Base-by-base conservation (phyloP, 2,329 filamentous ascomycete species). In the Chaetomiaceae sp. region DNA sequence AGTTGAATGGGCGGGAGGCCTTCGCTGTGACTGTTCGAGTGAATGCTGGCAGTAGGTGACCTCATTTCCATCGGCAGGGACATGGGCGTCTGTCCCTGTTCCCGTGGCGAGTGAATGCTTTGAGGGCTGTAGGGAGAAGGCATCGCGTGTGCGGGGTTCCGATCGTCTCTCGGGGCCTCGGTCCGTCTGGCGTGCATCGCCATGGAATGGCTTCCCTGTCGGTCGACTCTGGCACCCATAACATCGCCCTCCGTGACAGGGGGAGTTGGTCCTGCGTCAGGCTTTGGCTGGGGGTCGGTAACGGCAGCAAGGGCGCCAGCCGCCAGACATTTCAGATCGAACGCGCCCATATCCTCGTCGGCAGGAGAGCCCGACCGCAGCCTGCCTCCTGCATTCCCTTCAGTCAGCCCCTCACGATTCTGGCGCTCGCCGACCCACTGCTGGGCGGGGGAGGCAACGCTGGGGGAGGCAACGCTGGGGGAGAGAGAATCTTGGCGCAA, bases 1-100 rank as follows among this genome's bases (percentile, higher is more conserved):
- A 64, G 62, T 38, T 72, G 68, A 31, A 73, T 63, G 2, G 66
- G 65, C 3, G 66, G 62, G 16, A 68, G 50, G 0, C 58, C 56
- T n/a, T 61, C 59, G 25, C 54, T 46, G 25, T 57, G 54, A 44
- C 50, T 54, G 49, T 47, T 62, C 39, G 56, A 51, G 16, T 57
- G 58, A 21, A 59, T 49, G 33, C 55, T 58, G 31, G 39, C 39
- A 12, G 55, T 57, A 20, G 60, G 57, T 14, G 61, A 61, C 19
- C 42, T 52, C 21, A 58, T 44, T 8, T 57, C 58, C 20, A 53
- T 49, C 35, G 42, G 51, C 14, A 38, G 53, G 7, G 55, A 55
- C n/a, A 51, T 30, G 5, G 56, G 55, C 2, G 55, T 56, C 21
- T 49, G 27, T 6, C 44, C 46, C 10, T 41, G 30, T 7, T 58